These are phyloP conservation scores for Chenopodium suecicum DNA, from an alignment of 148 eudicot genomes.

Conservation along the genomic window DNA sequence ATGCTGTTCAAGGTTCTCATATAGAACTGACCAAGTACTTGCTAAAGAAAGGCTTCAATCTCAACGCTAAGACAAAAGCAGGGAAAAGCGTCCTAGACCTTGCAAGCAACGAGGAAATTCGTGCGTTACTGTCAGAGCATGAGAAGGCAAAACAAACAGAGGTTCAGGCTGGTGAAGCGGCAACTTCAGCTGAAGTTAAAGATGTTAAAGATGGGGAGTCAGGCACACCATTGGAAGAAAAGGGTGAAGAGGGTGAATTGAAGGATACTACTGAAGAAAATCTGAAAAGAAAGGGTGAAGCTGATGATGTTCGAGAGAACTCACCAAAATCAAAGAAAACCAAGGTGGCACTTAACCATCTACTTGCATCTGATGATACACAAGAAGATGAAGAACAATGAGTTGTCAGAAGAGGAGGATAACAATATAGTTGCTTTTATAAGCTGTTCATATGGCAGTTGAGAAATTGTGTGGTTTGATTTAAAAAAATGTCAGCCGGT, in stretches of 20 bases:
- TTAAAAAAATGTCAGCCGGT: conserved; percentile 3
- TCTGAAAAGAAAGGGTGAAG: conserved; percentile 53
- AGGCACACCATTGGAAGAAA: conserved; percentile 20
- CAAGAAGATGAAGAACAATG: conserved; percentile 55
- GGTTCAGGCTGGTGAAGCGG: conserved; percentile 31
- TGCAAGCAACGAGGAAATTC: conserved; percentile 74
- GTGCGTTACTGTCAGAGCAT: conserved; percentile 47
- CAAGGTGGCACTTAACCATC: conserved; percentile 67
- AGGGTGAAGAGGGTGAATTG: conserved; percentile 25
- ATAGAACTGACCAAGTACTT: conserved; percentile 73
- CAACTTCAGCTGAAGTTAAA: conserved; percentile 33
- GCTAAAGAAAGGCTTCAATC: conserved; percentile 74
- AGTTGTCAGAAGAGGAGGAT: neutral
- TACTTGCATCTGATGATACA: conserved; percentile 74
- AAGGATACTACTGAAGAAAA: conserved; percentile 36
- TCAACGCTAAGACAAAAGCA: conserved; percentile 64
- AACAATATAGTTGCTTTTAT: neutral
- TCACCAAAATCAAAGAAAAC: conserved; percentile 52
- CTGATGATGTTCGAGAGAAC: conserved; percentile 34
- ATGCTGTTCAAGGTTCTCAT: conserved; percentile 88
- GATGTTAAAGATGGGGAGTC: conserved; percentile 31
- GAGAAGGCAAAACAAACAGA: conserved; percentile 33
- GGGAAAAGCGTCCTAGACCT: conserved; percentile 80
- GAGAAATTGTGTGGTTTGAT: neutral
- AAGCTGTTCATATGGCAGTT: neutral